Evolutionary conservation across 2,329 filamentous ascomycete species (phyloP), one percentile per base, ranked within the genome.

Genomic region (Phymatotrichopsis omnivora): DNA sequence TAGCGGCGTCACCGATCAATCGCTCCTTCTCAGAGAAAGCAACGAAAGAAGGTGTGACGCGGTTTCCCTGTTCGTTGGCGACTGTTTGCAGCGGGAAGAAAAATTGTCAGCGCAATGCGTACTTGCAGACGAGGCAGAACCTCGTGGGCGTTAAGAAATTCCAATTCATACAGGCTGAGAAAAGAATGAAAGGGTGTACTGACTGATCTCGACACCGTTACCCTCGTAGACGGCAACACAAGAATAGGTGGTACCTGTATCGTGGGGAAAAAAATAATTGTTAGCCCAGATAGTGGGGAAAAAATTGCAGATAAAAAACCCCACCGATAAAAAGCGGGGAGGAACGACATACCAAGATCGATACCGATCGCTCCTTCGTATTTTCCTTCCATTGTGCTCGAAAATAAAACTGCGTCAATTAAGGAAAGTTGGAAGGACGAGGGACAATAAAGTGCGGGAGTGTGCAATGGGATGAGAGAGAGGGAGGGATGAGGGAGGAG

Each of bases 341-440:
- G 38, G 32, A 30, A 50, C 44, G 32, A 42, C 41, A 42, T 45
- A 54, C 43, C 47, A 74, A 98, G 78, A 81, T 98, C 91, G 75
- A 98, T 98, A 80, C 91, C 91, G 74, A 96, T 85, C 79, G 91
- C 91, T 83, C 91, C 91, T 69, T 98, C 91, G 71, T 96, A 98
- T 64, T 93, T 80, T 80, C 95, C 89, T 70, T 94, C 86, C 89
- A 95, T 95, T 67, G 24, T 40, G 35, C 44, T 47, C 46, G 36
- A 44, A 31, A 52, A 35, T 51, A 48, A 38, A 53, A 50, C 31
- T 22, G 32, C 25, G 38, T 49, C 34, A 43, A 32, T 44, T 27
- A 40, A 46, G 39, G 42, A 38, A 42, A 40, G 41, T n/a, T 40
- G 44, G 57, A 40, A 55, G 43, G 42, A 47, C 43, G 43, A 40